Evolutionary conservation across 2,329 filamentous ascomycete genomes (phyloP).

Genomic region (Tolypocladium endophyticum): DNA sequence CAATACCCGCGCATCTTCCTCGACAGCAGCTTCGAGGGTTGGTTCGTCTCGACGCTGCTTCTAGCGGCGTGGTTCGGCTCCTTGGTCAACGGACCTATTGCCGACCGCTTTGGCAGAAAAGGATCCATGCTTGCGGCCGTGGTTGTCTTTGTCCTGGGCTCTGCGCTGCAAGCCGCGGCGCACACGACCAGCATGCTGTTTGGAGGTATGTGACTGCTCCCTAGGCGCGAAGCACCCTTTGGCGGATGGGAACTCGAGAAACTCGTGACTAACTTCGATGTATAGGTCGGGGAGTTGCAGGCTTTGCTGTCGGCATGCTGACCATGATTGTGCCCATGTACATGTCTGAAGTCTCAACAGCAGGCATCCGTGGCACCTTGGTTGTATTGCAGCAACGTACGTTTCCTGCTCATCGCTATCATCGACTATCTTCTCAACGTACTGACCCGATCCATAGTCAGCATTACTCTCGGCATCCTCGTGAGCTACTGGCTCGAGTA

Average conservation of each 20-base stretch:
- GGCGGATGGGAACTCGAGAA: too few relatives aligned
- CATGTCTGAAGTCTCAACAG: conserved; percentile 37
- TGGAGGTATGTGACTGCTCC: conserved; percentile 12
- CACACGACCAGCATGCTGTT: conserved; percentile 28
- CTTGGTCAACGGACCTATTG: conserved; percentile 28
- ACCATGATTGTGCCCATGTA: conserved; percentile 30
- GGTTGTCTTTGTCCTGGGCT: conserved; percentile 28
- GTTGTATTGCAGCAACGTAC: conserved; percentile 29
- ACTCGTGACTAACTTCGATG: background rate
- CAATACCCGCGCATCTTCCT: conserved; percentile 22
- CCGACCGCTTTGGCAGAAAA: conserved; percentile 22
- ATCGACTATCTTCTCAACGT: background rate
- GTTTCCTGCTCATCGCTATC: background rate
- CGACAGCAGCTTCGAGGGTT: conserved; percentile 37
- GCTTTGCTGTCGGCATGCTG: conserved; percentile 29
- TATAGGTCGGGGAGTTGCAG: conserved; percentile 26
- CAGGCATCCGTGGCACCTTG: conserved; percentile 35
- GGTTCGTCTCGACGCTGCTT: conserved; percentile 40
- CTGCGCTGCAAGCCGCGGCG: conserved; percentile 31
- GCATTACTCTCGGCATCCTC: conserved; percentile 31
- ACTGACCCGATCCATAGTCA: conserved; percentile 6
- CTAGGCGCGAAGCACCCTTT: background rate
- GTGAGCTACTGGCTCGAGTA: conserved; percentile 32
- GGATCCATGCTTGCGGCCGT: conserved; percentile 24
- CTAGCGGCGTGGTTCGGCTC: conserved; percentile 39